Evolutionary conservation across 176 grass and related monocot species (phyloP).

Genomic region (Avena insularis): DNA sequence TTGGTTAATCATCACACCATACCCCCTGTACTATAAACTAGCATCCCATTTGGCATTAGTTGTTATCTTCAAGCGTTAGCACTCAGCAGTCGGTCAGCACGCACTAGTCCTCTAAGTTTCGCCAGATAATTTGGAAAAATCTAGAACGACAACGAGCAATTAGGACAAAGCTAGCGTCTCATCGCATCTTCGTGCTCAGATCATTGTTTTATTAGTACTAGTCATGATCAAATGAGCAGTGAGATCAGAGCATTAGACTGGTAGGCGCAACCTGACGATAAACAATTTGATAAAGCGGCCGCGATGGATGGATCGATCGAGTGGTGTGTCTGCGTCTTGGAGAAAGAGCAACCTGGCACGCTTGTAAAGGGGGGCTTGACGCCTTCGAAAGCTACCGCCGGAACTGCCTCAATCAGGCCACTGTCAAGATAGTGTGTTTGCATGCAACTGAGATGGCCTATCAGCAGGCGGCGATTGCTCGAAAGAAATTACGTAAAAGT

Average conservation of each 20-base stretch:
- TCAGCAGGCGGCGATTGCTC: not conserved
- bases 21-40: not conserved
- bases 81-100: not conserved
- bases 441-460: constrained; percentile 30
- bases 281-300: not conserved
- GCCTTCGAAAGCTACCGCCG: constrained; percentile 39
- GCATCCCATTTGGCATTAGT: not conserved
- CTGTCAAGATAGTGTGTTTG: constrained; percentile 24
- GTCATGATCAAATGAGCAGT: constrained; percentile 28
- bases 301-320: not conserved
- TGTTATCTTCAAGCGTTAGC: constrained; percentile 10
- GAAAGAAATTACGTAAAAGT: not conserved
- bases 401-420: not conserved
- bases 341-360: constrained; percentile 37
- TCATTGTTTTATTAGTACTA: constrained; percentile 8
- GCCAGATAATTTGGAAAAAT: constrained; percentile 39
- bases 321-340: not conserved
- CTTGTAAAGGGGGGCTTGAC: constrained; percentile 45
- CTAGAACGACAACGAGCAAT: constrained; percentile 24
- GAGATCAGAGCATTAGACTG: constrained; percentile 42
- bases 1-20: not conserved
- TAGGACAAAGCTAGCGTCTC: constrained; percentile 15
- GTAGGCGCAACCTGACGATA: constrained; percentile 2
- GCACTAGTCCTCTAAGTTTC: constrained; percentile 1
- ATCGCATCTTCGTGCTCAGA: constrained; percentile 17